These are phyloP conservation scores for Akebia trifoliata DNA, from an alignment of 164 flowering plant species.

Conservation along the genomic window DNA sequence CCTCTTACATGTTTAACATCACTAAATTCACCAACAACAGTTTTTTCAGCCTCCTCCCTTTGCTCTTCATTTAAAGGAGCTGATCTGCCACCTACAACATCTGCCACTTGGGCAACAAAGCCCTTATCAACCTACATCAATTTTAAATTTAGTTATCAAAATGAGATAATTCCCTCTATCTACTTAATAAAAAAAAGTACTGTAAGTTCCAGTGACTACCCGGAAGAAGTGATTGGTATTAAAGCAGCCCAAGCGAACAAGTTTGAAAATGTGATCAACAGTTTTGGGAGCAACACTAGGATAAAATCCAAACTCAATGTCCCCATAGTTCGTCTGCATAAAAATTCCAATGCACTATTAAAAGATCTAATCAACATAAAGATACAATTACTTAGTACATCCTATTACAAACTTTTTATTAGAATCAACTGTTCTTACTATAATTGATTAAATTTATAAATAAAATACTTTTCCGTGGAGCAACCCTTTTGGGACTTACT, in stretches of 20 bases:
- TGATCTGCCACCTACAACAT: slow-evolving; percentile 73
- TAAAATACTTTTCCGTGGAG: too few relatives aligned
- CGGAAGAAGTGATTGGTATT: slow-evolving; percentile 94
- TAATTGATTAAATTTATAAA: too few relatives aligned
- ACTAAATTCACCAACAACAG: slow-evolving; percentile 87
- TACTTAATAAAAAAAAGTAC: not conserved
- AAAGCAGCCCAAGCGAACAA: slow-evolving; percentile 82
- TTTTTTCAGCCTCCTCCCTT: slow-evolving; percentile 67
- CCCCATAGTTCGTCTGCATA: slow-evolving; percentile 85
- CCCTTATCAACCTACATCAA: slow-evolving; percentile 72
- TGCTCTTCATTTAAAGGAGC: slow-evolving; percentile 93
- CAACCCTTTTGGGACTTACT: too few relatives aligned
- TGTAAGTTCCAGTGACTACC: slow-evolving; percentile 35
- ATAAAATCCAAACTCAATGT: slow-evolving; percentile 89
- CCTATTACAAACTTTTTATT: too few relatives aligned
- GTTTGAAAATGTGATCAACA: slow-evolving; percentile 89
- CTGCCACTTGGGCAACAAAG: slow-evolving; percentile 96
- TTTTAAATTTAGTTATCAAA: slow-evolving; percentile 7
- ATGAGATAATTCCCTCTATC: not conserved
- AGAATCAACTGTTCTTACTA: too few relatives aligned
- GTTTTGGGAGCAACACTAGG: slow-evolving; percentile 87
- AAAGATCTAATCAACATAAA: too few relatives aligned
- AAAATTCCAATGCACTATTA: too few relatives aligned
- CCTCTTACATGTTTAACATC: slow-evolving; percentile 88
- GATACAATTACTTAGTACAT: too few relatives aligned